Conservation (phyloP, 108 stramenopile species). For the Asterionellopsis glacialis region DNA sequence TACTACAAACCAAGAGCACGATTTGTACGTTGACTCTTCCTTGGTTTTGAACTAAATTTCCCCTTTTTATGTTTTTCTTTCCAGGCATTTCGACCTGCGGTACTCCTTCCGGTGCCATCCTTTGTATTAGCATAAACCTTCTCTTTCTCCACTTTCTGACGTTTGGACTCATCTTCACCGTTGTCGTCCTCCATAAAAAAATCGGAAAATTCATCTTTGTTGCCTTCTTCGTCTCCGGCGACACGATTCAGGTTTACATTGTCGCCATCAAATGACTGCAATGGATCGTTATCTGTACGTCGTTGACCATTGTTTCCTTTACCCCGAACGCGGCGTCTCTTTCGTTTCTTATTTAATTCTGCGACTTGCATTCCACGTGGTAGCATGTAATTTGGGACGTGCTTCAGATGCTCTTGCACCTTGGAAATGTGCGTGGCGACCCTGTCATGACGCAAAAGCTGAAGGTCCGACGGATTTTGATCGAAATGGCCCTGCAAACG, state of each 20-base stretch:
- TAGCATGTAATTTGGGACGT: slow-evolving; percentile 93
- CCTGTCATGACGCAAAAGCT: slow-evolving; percentile 82
- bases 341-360: slow-evolving; percentile 70
- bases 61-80: slow-evolving; percentile 92
- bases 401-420: slow-evolving; percentile 83
- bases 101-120: slow-evolving; percentile 80
- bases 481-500: slow-evolving; percentile 91
- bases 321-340: slow-evolving; percentile 52
- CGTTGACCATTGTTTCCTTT: slow-evolving; percentile 24
- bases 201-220: slow-evolving; percentile 24
- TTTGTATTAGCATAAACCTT: slow-evolving; percentile 58
- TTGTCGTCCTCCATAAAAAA: slow-evolving; percentile 53
- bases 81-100: slow-evolving; percentile 87
- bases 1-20: too few species aligned
- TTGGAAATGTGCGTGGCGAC: slow-evolving; percentile 69
- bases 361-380: slow-evolving; percentile 90
- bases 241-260: slow-evolving; percentile 62
- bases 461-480: slow-evolving; percentile 89
- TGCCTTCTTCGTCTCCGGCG: slow-evolving; percentile 36
- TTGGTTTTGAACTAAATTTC: slow-evolving; percentile 61
- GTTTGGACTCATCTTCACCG: slow-evolving; percentile 21
- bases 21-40: slow-evolving; percentile 7
- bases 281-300: slow-evolving; percentile 83
- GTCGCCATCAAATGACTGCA: slow-evolving; percentile 79
- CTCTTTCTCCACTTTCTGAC: slow-evolving; percentile 30